Evolutionary conservation across 768 basidiomycete genomes (phyloP), one percentile per base, ranked within the genome.

Genomic region (Tricholoma flavovirens): DNA sequence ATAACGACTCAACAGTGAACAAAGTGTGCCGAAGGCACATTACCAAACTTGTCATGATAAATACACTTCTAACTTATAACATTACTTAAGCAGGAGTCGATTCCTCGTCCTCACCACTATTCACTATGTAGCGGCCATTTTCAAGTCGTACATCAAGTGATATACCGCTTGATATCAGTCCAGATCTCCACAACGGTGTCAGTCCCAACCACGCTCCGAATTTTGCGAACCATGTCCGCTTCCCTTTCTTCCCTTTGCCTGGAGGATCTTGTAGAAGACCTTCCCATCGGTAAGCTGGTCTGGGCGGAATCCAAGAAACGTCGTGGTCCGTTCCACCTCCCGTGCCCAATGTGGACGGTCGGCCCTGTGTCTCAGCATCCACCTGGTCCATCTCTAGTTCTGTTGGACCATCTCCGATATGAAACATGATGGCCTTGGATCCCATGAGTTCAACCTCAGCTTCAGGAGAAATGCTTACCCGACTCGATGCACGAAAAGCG

Each of bases 261-360:
- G 80, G 69, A 14, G 80, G 77, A 66, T 87, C 86, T 14, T 72
- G 76, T 26, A 87, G 70, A 15, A 87, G 77, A 11, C 80, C 84
- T 71, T 89, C 87, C 86, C 87, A 89, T 32, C 81, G 77, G 67
- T 84, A 90, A 14, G 73, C 70, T 1, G 83, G 83, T 9, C 89
- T 79, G 0, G 81, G 71, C 9, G 80, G 79, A 51, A 90, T 84
- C 42, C 73, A 73, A 1, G 74, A 69, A 57, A 83, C 81, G 62
- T 90, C 83, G 59, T 88, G 80, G 62, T 88, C 84, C 0, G 88
- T 90, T 5, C 84, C 86, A n/a, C 75, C 81, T 1, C 84, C 84
- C 1, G 84, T 87, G 4, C 83, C 87, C 19, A 85, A 66, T 3
- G 80, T 82, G 2, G 86, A 84, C 1, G 79, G 67, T 36, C 71